A percentile compares a stretch with the other conserved stretches of the same genome.
Conservation (phyloP, 805 yeast genomes). For the Candida maltosa region DNA sequence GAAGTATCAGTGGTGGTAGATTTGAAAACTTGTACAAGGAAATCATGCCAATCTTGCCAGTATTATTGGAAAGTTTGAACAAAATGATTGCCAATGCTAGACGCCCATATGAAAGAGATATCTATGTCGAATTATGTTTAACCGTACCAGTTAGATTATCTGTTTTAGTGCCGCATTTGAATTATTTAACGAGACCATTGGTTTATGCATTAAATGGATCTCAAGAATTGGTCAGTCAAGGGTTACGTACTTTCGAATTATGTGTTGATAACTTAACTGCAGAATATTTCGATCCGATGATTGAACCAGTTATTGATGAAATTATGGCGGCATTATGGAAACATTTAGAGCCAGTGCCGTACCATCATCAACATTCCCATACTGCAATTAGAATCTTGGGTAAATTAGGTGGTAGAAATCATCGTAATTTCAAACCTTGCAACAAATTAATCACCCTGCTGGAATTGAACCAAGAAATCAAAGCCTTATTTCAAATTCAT, state of each 20-base stretch:
- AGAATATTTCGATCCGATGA: slow-evolving; percentile 93
- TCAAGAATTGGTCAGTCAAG: slow-evolving; percentile 91
- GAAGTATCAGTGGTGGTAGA: slow-evolving; percentile 96
- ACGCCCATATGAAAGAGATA: slow-evolving; percentile 85
- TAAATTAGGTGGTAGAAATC: slow-evolving; percentile 92
- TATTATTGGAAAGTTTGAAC: slow-evolving; percentile 79
- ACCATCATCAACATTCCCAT: slow-evolving; percentile 92
- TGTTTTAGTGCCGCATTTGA: slow-evolving; percentile 88
- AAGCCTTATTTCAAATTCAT: slow-evolving; percentile 66
- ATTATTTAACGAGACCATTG: slow-evolving; percentile 84
- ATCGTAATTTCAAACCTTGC: slow-evolving; percentile 78
- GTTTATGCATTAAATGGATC: slow-evolving; percentile 88
- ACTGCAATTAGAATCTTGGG: slow-evolving; percentile 92
- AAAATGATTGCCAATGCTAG: slow-evolving; percentile 79
- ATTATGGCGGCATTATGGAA: slow-evolving; percentile 92
- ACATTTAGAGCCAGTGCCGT: slow-evolving; percentile 87
- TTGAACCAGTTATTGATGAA: slow-evolving; percentile 93
- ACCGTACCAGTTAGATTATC: slow-evolving; percentile 95
- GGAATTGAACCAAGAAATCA: slow-evolving; percentile 62
- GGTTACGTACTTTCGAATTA: slow-evolving; percentile 87
- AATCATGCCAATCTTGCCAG: slow-evolving; percentile 86
- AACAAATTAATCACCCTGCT: slow-evolving; percentile 56
- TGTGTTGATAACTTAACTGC: slow-evolving; percentile 97
- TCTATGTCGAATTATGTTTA: slow-evolving; percentile 90
- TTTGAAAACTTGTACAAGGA: slow-evolving; percentile 91